Evolutionary conservation across 129 eudicot genomes (phyloP), one percentile per base, ranked within the genome.

Genomic region (Pittosporum tobira): DNA sequence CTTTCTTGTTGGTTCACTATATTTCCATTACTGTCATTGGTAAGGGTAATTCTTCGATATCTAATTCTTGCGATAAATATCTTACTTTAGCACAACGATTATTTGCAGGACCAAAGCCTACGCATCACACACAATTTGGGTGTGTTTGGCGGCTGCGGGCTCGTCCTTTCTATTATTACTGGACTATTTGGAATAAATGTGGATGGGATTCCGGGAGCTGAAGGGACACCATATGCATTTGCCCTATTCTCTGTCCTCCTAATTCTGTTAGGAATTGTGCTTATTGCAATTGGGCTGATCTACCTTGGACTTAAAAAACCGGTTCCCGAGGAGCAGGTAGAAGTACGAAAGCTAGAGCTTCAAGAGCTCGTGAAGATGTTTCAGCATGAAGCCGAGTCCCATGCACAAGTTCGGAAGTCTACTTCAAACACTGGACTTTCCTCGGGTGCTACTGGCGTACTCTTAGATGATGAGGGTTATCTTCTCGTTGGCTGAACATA

Each of bases 101-200:
- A 60, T 34, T 64, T 65, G 50, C 75, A 88, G 95, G 96, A 88
- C 70, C 68, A 71, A 68, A 88, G 95, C 66, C 72, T 88, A n/a
- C 76, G 83, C 1, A 87, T 90, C 48, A 80, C 98, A 1, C 98
- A 90, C 37, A 86, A 90, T 66, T 73, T 90, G 37, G 84, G 84
- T 18, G 98, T 90, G 9, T 85, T 90, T 69, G 98, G 98, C 28
- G 98, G 98, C 22, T 78, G 95, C 51, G 98, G 98, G 9, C 95
- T 90, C 38, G 74, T 79, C 28, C 78, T 79, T 58, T 71, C 85
- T 13, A 59, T 79, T 22, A 63, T 75, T 54, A 84, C 94, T 0
- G 73, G 94, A 34, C 80, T 84, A 44, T 80, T 72, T 27, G 94
- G 94, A 50, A 84, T 84, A 69, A 84, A 84, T 20, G 88, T 84